Base-by-base conservation (phyloP, 495 filamentous ascomycete species). In the Podospora australis region DNA sequence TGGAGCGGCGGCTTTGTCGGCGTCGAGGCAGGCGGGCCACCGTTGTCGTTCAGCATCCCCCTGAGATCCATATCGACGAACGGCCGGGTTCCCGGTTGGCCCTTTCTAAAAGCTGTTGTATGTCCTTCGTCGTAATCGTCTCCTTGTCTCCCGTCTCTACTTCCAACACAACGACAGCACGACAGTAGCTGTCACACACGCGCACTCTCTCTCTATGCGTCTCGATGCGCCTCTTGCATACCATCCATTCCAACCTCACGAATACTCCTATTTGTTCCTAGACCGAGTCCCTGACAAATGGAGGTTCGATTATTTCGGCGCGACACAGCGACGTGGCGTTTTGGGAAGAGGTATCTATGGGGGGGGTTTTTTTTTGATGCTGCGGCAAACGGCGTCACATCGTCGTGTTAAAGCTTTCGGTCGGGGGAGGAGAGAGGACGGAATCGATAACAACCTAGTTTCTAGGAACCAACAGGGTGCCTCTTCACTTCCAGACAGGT, bases 31-130 rank as follows among this genome's bases (percentile, higher is more conserved):
- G 60, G 51, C 21, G 60, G 58, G n/a, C n/a, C n/a, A 8, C 48
- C 59, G 44, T 53, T 65, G 42, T 63, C 68, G 65, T 79, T 80
- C 47, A 81, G 63, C 60, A 81, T 77, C 14, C 68, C 70, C 57
- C 69, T 63, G 49, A 81, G 64, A 68, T 81, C 77, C 78, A 81
- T 81, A 46, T 52, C 69, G 58, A 46, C 17, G 1, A 10, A 22
- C 13, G n/a, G n/a, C n/a, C n/a, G n/a, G n/a, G n/a, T n/a, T n/a
- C n/a, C n/a, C n/a, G n/a, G n/a, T n/a, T n/a, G n/a, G n/a, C n/a
- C n/a, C n/a, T n/a, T n/a, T n/a, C n/a, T n/a, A n/a, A n/a, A n/a
- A 13, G 26, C 21, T 34, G 11, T 21, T 32, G 19, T 11, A 17
- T 23, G 14, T 39, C n/a, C n/a, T n/a, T n/a, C 32, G 41, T 25